phyloP scores from a whole-genome alignment of 192 early-diverging fungal species.

The Dissophora ornata region DNA sequence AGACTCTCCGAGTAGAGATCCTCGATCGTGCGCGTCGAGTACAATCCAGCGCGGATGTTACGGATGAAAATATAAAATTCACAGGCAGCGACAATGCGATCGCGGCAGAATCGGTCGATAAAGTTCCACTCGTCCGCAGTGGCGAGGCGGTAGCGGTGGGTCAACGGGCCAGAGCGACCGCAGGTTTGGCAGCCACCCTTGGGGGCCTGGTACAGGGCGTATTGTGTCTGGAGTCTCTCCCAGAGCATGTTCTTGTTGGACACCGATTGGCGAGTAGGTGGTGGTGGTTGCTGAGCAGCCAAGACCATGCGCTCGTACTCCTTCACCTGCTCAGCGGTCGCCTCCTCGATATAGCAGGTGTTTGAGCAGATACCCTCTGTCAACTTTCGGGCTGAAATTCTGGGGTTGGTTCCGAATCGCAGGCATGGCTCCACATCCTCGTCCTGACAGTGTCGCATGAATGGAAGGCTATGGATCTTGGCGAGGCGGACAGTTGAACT shows the following conservation, averaged over 20 bases:
- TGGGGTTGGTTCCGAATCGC: conserved; percentile 91
- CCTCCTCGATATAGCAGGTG: conserved; percentile 91
- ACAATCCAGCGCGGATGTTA: conserved; percentile 89
- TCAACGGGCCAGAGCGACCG: conserved; percentile 58
- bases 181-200: conserved; percentile 67
- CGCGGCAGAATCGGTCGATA: conserved; percentile 88
- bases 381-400: conserved; percentile 90
- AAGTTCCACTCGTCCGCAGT: conserved; percentile 81
- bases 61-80: conserved; percentile 97
- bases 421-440: conserved; percentile 96
- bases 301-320: conserved; percentile 52
- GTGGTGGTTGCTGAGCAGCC: conserved; percentile 55
- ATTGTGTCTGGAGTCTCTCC: conserved; percentile 61
- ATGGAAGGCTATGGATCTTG: conserved; percentile 82
- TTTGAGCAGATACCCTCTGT: conserved; percentile 91
- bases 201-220: conserved; percentile 46
- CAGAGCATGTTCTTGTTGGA: conserved; percentile 64
- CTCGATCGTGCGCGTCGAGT: conserved; percentile 74
- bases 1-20: conserved; percentile 91
- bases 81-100: conserved; percentile 91
- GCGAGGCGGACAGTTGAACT: conserved; percentile 73
- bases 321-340: conserved; percentile 63
- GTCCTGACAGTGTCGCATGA: conserved; percentile 88
- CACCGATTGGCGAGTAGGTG: conserved; percentile 61
- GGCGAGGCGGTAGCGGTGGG: conserved; percentile 79